A percentile compares a stretch with the other conserved stretches of the same genome.
Conservation (phyloP, 192 early-diverging fungal species). For the Pilaira anomala region DNA sequence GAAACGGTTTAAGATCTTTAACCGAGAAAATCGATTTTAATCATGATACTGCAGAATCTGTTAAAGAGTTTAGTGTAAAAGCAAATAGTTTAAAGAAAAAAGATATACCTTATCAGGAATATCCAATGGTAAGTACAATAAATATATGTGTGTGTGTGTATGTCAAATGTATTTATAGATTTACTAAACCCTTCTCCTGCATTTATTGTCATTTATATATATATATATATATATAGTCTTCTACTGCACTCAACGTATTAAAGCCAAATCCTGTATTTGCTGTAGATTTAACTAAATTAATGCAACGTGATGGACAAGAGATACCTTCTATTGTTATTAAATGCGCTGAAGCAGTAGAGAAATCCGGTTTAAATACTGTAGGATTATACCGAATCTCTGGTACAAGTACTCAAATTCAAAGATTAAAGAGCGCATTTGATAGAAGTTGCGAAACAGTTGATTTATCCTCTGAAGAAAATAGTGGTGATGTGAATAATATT, state of each 20-base stretch:
- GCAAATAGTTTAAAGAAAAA: conserved; percentile 23
- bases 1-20: conserved; percentile 39
- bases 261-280: conserved; percentile 82
- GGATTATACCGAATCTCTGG: conserved; percentile 93
- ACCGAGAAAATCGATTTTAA: conserved; percentile 61
- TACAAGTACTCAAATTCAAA: conserved; percentile 68
- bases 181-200: no score
- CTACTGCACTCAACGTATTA: conserved; percentile 55
- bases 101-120: conserved; percentile 45
- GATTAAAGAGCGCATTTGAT: conserved; percentile 71
- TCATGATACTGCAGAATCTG: conserved; percentile 48
- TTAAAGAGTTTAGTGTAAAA: conserved; percentile 36
- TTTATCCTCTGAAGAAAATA: conserved; percentile 55
- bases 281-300: conserved; percentile 63
- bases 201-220: background rate
- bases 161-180: conserved; percentile 26
- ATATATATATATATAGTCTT: conserved; percentile 37
- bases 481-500: conserved; percentile 78
- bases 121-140: conserved; percentile 34
- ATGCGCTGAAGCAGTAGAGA: conserved; percentile 81
- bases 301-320: conserved; percentile 66
- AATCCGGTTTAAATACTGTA: conserved; percentile 61
- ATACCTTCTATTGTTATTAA: conserved; percentile 78
- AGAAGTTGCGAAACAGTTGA: conserved; percentile 65
- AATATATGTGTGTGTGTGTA: conserved; percentile 3